Conservation (phyloP, 345 rosid species). For the Ceriops tagal region DNA sequence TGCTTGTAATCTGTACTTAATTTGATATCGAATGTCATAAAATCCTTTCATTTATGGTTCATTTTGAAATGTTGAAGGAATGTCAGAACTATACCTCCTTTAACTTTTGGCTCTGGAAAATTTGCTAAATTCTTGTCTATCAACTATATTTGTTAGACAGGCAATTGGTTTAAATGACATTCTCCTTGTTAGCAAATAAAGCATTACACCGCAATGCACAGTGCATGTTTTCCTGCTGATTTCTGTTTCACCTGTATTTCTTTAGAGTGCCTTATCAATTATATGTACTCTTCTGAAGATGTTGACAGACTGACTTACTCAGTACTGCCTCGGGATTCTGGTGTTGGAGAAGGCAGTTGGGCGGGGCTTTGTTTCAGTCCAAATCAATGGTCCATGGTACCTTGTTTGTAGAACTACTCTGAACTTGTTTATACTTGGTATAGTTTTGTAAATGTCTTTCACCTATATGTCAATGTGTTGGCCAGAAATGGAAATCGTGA, state of each 20-base stretch:
- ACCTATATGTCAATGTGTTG: too few species aligned
- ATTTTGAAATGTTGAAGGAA: not conserved
- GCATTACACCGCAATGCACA: not conserved
- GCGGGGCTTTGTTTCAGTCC: conserved; percentile 74
- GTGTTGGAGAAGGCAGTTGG: conserved; percentile 75
- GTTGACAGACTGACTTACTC: conserved; percentile 51
- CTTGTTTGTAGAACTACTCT: not conserved
- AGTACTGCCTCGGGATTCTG: conserved; percentile 58
- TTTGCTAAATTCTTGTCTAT: not conserved
- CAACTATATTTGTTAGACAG: too few species aligned
- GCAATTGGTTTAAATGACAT: not conserved
- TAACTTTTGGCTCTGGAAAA: not conserved
- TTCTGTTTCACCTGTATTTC: conserved; percentile 1
- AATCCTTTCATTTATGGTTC: not conserved
- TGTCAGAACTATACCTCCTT: not conserved
- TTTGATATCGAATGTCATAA: not conserved
- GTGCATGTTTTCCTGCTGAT: not conserved
- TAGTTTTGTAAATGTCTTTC: not conserved
- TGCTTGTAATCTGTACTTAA: not conserved
- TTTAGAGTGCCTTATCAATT: conserved; percentile 20
- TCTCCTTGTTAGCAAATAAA: not conserved
- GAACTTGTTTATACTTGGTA: not conserved
- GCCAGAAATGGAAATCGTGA: too few species aligned
- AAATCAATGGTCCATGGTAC: conserved; percentile 60
- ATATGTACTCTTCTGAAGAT: conserved; percentile 32